Evolutionary conservation across 2,329 filamentous ascomycete species (phyloP).

Genomic region (Dactylellina parvicollis): DNA sequence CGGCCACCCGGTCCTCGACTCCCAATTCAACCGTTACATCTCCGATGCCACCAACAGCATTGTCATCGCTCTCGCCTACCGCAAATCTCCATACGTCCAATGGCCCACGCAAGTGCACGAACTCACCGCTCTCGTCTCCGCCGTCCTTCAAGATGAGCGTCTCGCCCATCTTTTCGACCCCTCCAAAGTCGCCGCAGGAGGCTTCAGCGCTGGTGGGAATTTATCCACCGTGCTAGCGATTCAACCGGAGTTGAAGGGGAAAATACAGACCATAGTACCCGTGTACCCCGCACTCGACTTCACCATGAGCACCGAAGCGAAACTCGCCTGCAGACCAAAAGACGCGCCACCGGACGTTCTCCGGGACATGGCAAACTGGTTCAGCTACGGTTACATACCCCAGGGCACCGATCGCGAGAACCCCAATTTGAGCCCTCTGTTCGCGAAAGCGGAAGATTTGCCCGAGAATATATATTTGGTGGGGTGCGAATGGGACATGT

Average conservation of each 20-base stretch:
- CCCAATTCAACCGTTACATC: constrained; percentile 65
- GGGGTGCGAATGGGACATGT: constrained; percentile 56
- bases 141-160: constrained; percentile 62
- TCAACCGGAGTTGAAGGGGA: constrained; percentile 19
- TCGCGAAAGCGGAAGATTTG: constrained; percentile 54
- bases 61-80: constrained; percentile 66
- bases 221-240: constrained; percentile 58
- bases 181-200: constrained; percentile 62
- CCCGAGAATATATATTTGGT: constrained; percentile 57
- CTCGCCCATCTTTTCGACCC: constrained; percentile 63
- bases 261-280: constrained; percentile 36
- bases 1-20: constrained; percentile 63
- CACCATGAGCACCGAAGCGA: constrained; percentile 29
- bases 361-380: constrained; percentile 42
- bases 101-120: constrained; percentile 65
- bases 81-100: constrained; percentile 63
- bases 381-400: constrained; percentile 57
- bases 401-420: constrained; percentile 56
- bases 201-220: constrained; percentile 68
- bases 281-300: constrained; percentile 44
- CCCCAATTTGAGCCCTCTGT: constrained; percentile 56
- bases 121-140: constrained; percentile 63
- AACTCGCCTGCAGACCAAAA: constrained; percentile 14
- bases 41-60: constrained; percentile 62
- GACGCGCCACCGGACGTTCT: constrained; percentile 30